Conservation (phyloP, 2,329 filamentous ascomycete genomes). For the Drechslera avenae region DNA sequence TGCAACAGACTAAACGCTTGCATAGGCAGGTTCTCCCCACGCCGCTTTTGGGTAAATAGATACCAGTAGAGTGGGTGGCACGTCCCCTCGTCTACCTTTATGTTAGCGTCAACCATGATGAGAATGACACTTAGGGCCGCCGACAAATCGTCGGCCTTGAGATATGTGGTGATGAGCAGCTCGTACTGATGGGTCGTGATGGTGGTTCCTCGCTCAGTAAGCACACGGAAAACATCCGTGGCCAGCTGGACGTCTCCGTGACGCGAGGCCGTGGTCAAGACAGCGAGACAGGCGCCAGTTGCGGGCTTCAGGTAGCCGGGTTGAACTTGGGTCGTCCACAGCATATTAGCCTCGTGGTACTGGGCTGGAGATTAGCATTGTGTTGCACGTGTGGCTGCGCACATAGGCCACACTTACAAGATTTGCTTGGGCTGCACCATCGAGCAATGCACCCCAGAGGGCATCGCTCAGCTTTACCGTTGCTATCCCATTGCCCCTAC, state of each 20-base stretch:
- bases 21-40: constrained; percentile 49
- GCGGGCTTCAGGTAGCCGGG: constrained; percentile 65
- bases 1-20: constrained; percentile 64
- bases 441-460: constrained; percentile 75
- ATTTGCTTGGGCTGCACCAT: constrained; percentile 68
- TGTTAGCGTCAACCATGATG: constrained; percentile 71
- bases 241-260: constrained; percentile 71
- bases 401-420: constrained; percentile 51
- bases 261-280: constrained; percentile 73
- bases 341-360: constrained; percentile 67
- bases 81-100: constrained; percentile 62
- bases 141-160: constrained; percentile 62
- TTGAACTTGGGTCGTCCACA: constrained; percentile 73
- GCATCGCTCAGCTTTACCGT: constrained; percentile 53
- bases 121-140: constrained; percentile 72
- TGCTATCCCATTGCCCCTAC: constrained; percentile 16
- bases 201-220: constrained; percentile 63
- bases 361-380: constrained; percentile 39
- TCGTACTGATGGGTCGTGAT: constrained; percentile 77
- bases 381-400: neutral
- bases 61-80: constrained; percentile 67
- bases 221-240: constrained; percentile 69
- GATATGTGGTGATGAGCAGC: constrained; percentile 74
- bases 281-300: constrained; percentile 68
- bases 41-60: constrained; percentile 56